These are phyloP conservation scores for Sutorius australiensis DNA, from an alignment of 768 basidiomycete genomes.

Conservation along the genomic window DNA sequence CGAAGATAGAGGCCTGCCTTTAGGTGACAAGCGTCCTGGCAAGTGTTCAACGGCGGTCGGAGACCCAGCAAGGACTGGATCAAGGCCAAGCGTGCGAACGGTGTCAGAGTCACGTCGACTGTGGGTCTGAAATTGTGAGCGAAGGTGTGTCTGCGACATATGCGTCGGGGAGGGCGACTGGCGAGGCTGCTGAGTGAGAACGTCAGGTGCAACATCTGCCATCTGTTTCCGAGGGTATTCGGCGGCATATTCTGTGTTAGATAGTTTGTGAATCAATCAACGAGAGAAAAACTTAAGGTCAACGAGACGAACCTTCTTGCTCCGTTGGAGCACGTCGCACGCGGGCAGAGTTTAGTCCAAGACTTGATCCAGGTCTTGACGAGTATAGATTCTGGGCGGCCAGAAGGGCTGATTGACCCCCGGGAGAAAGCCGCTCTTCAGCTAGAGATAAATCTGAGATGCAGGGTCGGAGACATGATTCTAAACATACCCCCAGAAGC, in stretches of 20 bases:
- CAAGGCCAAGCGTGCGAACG: conserved; percentile 47
- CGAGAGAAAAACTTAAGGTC: conserved; percentile 4
- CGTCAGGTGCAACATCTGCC: conserved; percentile 8
- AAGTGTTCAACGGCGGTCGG: conserved; percentile 53
- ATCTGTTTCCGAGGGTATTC: conserved; percentile 24
- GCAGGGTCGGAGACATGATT: conserved; percentile 24
- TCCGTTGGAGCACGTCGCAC: conserved; percentile 40
- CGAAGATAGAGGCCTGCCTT: conserved; percentile 19
- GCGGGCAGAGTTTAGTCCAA: conserved; percentile 38
- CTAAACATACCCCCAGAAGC: conserved; percentile 35
- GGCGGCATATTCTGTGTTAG: conserved; percentile 22
- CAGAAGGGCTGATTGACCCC: conserved; percentile 12
- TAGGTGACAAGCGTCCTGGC: conserved; percentile 31
- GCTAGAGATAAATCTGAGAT: conserved; percentile 21
- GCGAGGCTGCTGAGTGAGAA: conserved; percentile 34
- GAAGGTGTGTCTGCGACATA: conserved; percentile 29
- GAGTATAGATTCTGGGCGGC: conserved; percentile 22
- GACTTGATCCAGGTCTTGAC: conserved; percentile 43
- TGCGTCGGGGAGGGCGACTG: conserved; percentile 55
- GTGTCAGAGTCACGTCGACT: conserved; percentile 76
- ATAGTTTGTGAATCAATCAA: conserved; percentile 8
- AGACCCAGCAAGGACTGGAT: conserved; percentile 38
- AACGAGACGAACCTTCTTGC: conserved; percentile 37
- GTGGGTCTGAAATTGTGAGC: conserved; percentile 42
- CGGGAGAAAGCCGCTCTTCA: conserved; percentile 28